Percentiles rank a stretch among this genome's conserved stretches.
These are phyloP conservation scores for Phialophora verrucosa DNA, from an alignment of 2,329 filamentous ascomycete species.

Conservation along the genomic window DNA sequence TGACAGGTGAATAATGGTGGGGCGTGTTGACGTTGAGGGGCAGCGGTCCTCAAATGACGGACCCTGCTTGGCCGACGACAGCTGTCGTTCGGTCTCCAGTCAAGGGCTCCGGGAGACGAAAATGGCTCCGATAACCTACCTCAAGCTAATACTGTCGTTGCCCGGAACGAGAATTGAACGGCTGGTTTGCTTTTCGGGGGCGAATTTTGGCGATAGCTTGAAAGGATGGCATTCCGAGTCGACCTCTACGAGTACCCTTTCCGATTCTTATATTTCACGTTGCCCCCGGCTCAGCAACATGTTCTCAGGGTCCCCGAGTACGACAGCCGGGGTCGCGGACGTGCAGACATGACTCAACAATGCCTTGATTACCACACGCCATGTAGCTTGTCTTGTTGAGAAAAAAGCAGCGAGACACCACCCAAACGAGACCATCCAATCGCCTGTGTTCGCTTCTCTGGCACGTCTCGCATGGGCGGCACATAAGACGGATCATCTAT, in stretches of 20 bases:
- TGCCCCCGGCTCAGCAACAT: not conserved
- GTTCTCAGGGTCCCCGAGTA: not conserved
- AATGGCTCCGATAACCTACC: slow-evolving; percentile 13
- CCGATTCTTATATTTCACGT: slow-evolving; percentile 11
- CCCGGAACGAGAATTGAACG: slow-evolving; percentile 9
- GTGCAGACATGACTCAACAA: slow-evolving; percentile 26
- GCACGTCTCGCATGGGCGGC: slow-evolving; percentile 22
- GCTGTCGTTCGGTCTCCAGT: not conserved
- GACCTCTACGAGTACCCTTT: not conserved
- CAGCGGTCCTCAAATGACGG: slow-evolving; percentile 6
- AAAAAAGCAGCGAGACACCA: slow-evolving; percentile 28
- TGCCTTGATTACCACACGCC: slow-evolving; percentile 30
- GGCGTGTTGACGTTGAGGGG: slow-evolving; percentile 36
- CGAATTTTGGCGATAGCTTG: slow-evolving; percentile 1
- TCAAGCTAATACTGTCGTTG: not conserved
- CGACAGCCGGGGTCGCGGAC: slow-evolving; percentile 1
- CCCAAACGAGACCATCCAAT: slow-evolving; percentile 24
- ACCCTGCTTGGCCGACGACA: slow-evolving; percentile 18
- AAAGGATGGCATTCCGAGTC: not conserved
- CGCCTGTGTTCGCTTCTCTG: slow-evolving; percentile 12
- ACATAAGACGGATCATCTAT: slow-evolving; percentile 28
- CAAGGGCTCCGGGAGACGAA: not conserved
- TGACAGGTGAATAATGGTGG: slow-evolving; percentile 30
- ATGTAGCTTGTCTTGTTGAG: slow-evolving; percentile 4
- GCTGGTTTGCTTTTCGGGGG: slow-evolving; percentile 1